Evolutionary conservation across 495 filamentous ascomycete genomes (phyloP).

Genomic region (Daldinia childiae): DNA sequence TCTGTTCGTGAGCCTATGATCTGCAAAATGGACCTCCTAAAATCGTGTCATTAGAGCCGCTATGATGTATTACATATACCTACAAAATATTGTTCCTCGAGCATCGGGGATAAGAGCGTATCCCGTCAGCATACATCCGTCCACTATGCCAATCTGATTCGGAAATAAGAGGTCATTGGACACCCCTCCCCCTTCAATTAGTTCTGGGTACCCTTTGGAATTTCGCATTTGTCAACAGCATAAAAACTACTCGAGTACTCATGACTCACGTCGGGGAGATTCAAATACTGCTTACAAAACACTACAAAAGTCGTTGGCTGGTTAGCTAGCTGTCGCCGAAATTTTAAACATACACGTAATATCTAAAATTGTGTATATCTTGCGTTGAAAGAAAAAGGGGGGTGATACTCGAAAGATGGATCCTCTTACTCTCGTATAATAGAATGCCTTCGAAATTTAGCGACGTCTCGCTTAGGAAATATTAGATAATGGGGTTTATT

Average conservation of each 20-base stretch:
- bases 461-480: not conserved
- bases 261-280: not conserved
- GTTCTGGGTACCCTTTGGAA: not conserved
- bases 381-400: not conserved
- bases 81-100: not conserved
- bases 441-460: not conserved
- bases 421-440: not conserved
- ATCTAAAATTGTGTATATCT: not conserved
- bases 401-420: not conserved
- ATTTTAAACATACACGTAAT: not conserved
- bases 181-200: not conserved
- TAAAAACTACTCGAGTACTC: not conserved
- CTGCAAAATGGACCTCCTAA: not conserved
- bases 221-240: not conserved
- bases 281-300: not conserved
- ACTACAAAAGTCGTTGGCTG: not conserved
- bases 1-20: not conserved
- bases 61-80: constrained; percentile 15
- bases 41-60: constrained; percentile 5
- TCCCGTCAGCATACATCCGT: not conserved
- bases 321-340: not conserved
- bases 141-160: not conserved
- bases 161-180: not conserved
- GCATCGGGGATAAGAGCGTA: not conserved
- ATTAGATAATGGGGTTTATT: not conserved